phyloP scores from a whole-genome alignment of 495 filamentous ascomycete species.

The Xylaria acuta region DNA sequence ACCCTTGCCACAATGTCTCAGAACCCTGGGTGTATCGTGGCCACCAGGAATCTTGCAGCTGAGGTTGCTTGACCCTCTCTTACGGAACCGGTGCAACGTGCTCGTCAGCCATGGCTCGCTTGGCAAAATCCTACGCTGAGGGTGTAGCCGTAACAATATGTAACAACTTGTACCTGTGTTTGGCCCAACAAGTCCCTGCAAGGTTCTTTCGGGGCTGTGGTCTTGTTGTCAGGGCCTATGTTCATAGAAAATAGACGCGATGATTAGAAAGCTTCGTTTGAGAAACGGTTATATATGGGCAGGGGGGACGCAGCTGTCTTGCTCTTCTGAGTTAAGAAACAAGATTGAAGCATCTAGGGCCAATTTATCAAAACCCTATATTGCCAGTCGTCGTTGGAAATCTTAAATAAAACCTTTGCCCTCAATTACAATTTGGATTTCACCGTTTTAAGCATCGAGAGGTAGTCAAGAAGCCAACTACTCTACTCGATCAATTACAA shows the following conservation, averaged over 20 bases:
- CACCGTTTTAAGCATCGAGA: neutral
- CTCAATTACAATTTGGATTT: neutral
- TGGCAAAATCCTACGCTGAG: slow-evolving; percentile 29
- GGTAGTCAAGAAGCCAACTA: neutral
- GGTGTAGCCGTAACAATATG: neutral
- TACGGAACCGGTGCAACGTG: slow-evolving; percentile 16
- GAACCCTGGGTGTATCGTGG: slow-evolving; percentile 23
- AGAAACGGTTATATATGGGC: slow-evolving; percentile 23
- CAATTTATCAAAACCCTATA: neutral
- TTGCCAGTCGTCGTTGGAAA: neutral
- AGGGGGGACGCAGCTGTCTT: neutral
- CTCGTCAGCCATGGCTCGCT: slow-evolving; percentile 13
- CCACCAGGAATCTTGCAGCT: slow-evolving; percentile 24
- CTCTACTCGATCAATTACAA: neutral
- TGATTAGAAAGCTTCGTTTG: slow-evolving; percentile 28
- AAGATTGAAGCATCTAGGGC: neutral
- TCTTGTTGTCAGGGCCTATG: slow-evolving; percentile 3
- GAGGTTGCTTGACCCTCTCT: slow-evolving; percentile 20
- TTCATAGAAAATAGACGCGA: slow-evolving; percentile 15
- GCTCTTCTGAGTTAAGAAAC: neutral
- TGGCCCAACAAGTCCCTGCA: slow-evolving; percentile 18
- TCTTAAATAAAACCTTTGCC: neutral
- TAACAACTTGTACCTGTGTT: neutral
- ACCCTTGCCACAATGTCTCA: slow-evolving; percentile 18
- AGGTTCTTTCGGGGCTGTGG: slow-evolving; percentile 28